Base-by-base conservation (phyloP, 495 filamentous ascomycete species). In the Aspergillus affinis region DNA sequence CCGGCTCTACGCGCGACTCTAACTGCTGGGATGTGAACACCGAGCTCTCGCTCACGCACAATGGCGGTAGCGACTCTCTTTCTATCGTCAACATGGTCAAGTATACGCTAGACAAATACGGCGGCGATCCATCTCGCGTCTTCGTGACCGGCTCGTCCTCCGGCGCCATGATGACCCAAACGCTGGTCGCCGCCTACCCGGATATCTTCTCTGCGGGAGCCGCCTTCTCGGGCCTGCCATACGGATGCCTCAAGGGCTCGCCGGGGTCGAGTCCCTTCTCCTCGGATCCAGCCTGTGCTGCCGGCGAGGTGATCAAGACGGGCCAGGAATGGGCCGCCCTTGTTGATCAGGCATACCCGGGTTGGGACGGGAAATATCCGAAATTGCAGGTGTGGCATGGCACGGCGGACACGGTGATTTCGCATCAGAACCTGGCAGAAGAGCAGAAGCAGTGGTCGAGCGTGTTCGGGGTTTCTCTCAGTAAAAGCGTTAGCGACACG, bases 1-100 rank as follows among this genome's bases (percentile, higher is more conserved):
- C 82, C 29, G 60, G 59, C 56, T 67, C 75, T 10, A 72, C 75
- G 6, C 73, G 81, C 63, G 69, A 69, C 52, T 77, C 66, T 65
- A 80, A 79, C 61, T 86, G 83, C 76, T 84, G 82, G 82, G 83
- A 84, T 58, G 80, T 85, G 20, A 65, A 78, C 17, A 77, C 69
- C 59, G 56, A 69, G 1, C 70, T 68, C 6, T 72, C 73, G n/a
- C 70, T 85, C n/a, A 81, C 78, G 10, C 82, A 84, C 63, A 76
- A 79, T 55, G 72, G 69, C 12, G 79, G 78, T 21, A 81, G 82
- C 21, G 82, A 86, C 67, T 75, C 75, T 46, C 69, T 73, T 17
- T 78, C 80, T 13, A 82, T 86, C 65, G 71, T 80, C 60, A 82
- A 73, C 71, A 84, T 84, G 81, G 81, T 84, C 62, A 78, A 78